Evolutionary conservation across 2,329 filamentous ascomycete genomes (phyloP).

Genomic region (Calonectria pseudoturangicola): DNA sequence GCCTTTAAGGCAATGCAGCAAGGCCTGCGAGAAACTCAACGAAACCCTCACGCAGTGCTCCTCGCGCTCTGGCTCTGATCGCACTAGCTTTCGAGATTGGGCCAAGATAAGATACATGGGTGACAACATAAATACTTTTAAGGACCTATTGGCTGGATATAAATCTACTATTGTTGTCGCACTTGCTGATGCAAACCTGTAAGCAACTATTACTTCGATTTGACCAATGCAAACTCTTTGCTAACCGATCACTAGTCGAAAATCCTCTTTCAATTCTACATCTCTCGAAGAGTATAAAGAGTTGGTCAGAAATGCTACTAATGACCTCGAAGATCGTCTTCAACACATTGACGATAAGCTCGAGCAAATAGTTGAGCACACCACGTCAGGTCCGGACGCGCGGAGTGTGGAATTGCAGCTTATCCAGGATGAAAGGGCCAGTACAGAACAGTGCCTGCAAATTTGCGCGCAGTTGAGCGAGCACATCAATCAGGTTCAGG

Average conservation of each 20-base stretch:
- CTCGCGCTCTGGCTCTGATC: constrained; percentile 57
- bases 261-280: constrained; percentile 35
- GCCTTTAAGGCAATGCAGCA: constrained; percentile 63
- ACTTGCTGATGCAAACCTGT: constrained; percentile 50
- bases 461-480: constrained; percentile 47
- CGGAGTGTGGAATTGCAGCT: constrained; percentile 33
- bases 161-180: constrained; percentile 55
- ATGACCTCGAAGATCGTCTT: constrained; percentile 43
- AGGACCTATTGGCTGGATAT: constrained; percentile 62
- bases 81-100: constrained; percentile 67
- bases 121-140: constrained; percentile 65
- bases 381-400: constrained; percentile 3
- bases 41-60: constrained; percentile 60
- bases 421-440: constrained; percentile 44
- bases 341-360: constrained; percentile 42
- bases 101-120: constrained; percentile 66
- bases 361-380: constrained; percentile 29
- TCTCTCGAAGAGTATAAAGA: constrained; percentile 37
- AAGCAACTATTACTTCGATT: constrained; percentile 18
- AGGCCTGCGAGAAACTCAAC: constrained; percentile 65
- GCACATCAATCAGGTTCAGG: constrained; percentile 47
- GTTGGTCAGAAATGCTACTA: constrained; percentile 37
- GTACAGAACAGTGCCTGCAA: constrained; percentile 48
- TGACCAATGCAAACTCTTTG: background rate
- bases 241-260: constrained; percentile 22